phyloP scores from a whole-genome alignment of 1,139 yeast genomes.

The Taphrina betulina region DNA sequence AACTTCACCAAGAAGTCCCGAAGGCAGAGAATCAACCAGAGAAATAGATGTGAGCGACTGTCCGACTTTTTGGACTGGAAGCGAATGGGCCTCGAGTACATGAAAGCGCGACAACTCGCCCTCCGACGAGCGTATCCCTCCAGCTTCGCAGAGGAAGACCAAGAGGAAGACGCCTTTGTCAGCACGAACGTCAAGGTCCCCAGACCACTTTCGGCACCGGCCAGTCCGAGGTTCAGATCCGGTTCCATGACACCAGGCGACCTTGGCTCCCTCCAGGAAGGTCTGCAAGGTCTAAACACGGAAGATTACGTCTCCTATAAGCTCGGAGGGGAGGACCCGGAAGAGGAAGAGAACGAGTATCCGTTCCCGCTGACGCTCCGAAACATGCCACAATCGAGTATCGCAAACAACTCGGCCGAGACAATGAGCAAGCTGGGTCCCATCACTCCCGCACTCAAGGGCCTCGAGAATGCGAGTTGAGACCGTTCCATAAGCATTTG shows the following conservation, averaged over 20 bases:
- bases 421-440: conserved; percentile 18
- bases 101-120: conserved; percentile 89
- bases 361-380: conserved; percentile 28
- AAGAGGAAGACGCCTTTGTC: conserved; percentile 54
- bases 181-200: conserved; percentile 65
- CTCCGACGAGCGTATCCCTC: conserved; percentile 93
- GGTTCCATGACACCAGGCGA: conserved; percentile 96
- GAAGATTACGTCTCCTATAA: conserved; percentile 81
- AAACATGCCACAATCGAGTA: conserved; percentile 16
- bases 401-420: conserved; percentile 21
- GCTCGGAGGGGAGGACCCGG: conserved; percentile 55
- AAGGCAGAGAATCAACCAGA: conserved; percentile 95
- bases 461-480: conserved; percentile 6
- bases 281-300: conserved; percentile 66
- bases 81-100: conserved; percentile 94
- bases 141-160: conserved; percentile 53
- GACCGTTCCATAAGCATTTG: too few relatives aligned
- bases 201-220: conserved; percentile 91
- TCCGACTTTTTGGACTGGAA: conserved; percentile 95
- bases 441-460: conserved; percentile 28
- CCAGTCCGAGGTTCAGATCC: conserved; percentile 75
- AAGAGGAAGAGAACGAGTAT: conserved; percentile 28
- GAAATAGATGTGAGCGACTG: conserved; percentile 93
- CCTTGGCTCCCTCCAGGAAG: conserved; percentile 92
- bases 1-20: conserved; percentile 85